Percentiles rank a stretch among this genome's conserved stretches.
Conservation (phyloP, 2,329 filamentous ascomycete genomes). For the Emmonsia crescens region DNA sequence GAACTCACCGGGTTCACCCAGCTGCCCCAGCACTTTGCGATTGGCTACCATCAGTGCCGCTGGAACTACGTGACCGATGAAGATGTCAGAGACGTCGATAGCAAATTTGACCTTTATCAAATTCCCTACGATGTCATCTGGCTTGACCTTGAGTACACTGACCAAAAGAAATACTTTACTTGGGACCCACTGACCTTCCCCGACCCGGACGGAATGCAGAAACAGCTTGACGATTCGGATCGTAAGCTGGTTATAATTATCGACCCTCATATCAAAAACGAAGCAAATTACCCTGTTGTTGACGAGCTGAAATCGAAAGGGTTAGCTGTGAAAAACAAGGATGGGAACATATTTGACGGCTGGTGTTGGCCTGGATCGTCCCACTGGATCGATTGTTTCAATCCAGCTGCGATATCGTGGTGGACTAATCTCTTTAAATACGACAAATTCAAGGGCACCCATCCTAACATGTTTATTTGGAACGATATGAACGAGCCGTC, state of each 20-base stretch:
- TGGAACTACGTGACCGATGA: constrained; percentile 99
- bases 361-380: constrained; percentile 99
- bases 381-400: constrained; percentile 94
- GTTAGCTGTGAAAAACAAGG: constrained; percentile 80
- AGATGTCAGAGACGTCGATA: constrained; percentile 91
- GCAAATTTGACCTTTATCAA: constrained; percentile 87
- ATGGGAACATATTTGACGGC: constrained; percentile 78
- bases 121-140: constrained; percentile 99
- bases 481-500: constrained; percentile 99
- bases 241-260: constrained; percentile 91
- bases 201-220: constrained; percentile 74
- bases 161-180: constrained; percentile 96
- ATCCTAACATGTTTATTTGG: constrained; percentile 86
- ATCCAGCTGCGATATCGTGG: constrained; percentile 82
- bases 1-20: constrained; percentile 87
- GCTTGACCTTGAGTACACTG: constrained; percentile 96
- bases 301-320: constrained; percentile 76
- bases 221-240: constrained; percentile 74
- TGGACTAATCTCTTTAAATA: constrained; percentile 86
- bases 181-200: constrained; percentile 86
- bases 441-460: constrained; percentile 72
- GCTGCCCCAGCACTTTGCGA: constrained; percentile 81
- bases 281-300: constrained; percentile 62
- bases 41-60: constrained; percentile 93
- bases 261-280: constrained; percentile 96